These are phyloP conservation scores for Cyclanthera cordifolia DNA, from an alignment of 306 rosid genomes.

Conservation along the genomic window DNA sequence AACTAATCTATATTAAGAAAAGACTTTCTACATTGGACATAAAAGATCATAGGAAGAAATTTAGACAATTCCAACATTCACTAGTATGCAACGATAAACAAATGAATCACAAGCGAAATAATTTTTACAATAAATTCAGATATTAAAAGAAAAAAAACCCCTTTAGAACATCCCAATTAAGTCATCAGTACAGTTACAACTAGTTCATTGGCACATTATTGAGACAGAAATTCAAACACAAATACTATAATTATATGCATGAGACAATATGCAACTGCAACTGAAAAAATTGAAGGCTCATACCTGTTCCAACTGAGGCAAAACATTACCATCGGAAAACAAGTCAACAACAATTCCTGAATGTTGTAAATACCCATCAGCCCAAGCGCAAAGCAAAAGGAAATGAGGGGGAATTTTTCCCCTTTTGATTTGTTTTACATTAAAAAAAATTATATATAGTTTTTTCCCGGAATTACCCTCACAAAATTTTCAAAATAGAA, in stretches of 20 bases:
- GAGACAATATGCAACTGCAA: conserved; percentile 3
- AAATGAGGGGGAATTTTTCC: not conserved
- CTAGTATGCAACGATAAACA: not conserved
- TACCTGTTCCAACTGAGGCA: conserved; percentile 81
- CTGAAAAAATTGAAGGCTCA: conserved; percentile 16
- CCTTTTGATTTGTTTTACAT: not conserved
- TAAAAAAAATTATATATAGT: not conserved
- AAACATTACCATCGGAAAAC: conserved; percentile 62
- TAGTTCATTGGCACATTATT: not conserved
- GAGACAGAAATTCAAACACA: not conserved
- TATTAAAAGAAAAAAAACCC: too few species aligned
- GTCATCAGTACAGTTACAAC: not conserved
- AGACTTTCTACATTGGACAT: not conserved
- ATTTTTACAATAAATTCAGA: not conserved
- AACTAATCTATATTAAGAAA: not conserved
- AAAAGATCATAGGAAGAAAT: not conserved
- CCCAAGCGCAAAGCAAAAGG: not conserved
- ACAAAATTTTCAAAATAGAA: not conserved
- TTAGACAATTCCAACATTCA: not conserved
- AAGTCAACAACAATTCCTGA: conserved; percentile 78
- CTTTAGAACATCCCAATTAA: not conserved
- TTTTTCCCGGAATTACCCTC: not conserved
- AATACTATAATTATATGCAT: not conserved
- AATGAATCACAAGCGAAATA: not conserved
- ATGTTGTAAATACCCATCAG: not conserved